Percentiles rank a stretch among this genome's conserved stretches.
Conservation (phyloP, 1,139 yeast species). For the Pichia inconspicua region DNA sequence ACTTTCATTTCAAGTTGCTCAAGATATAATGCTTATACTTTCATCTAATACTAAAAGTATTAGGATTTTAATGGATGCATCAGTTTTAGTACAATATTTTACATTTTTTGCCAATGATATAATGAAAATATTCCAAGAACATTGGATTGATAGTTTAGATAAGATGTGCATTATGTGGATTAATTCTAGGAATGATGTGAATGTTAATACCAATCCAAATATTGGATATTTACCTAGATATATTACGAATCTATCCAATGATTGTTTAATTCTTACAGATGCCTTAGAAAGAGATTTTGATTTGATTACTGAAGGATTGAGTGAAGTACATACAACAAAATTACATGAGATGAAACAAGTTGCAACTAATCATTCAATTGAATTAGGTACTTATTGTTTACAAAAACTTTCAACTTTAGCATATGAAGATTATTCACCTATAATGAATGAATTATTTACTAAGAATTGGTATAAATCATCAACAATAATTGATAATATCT, state of each 20-base stretch:
- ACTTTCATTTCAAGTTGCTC: conserved; percentile 25
- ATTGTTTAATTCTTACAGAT: conserved; percentile 24
- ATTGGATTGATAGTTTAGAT: conserved; percentile 18
- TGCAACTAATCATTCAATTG: conserved; percentile 18
- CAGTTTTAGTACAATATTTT: conserved; percentile 20
- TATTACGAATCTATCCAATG: conserved; percentile 25
- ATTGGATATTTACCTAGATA: conserved; percentile 26
- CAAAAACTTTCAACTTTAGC: conserved; percentile 28
- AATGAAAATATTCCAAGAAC: conserved; percentile 17
- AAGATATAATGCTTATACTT: conserved; percentile 20
- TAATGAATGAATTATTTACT: conserved; percentile 18
- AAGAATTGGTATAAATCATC: conserved; percentile 28
- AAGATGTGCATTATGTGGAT: conserved; percentile 12
- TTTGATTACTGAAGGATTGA: conserved; percentile 17
- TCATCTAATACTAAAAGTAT: conserved; percentile 21
- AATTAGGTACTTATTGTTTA: conserved; percentile 23
- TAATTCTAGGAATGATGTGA: conserved; percentile 5
- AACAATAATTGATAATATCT: conserved; percentile 42
- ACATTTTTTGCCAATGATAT: conserved; percentile 19
- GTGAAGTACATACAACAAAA: conserved; percentile 18
- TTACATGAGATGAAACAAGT: conserved; percentile 13
- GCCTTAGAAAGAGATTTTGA: conserved; percentile 22
- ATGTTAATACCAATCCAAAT: conserved; percentile 8
- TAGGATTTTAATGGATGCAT: conserved; percentile 23
- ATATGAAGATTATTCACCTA: conserved; percentile 37